phyloP scores from a whole-genome alignment of 257 asterid genomes.

The Striga asiatica region DNA sequence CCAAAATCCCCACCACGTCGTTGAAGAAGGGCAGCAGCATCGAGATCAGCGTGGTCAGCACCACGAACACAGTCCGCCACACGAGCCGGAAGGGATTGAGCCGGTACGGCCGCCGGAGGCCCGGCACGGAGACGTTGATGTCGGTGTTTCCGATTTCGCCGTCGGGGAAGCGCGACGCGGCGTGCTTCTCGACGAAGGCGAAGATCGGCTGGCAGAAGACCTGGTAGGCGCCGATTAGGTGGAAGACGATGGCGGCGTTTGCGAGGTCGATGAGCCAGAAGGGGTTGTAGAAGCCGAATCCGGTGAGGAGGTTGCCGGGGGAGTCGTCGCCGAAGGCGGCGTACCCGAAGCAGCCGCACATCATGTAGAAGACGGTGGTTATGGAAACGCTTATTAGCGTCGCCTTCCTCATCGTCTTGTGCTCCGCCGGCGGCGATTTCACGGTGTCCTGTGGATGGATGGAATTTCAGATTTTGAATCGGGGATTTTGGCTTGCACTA shows the following conservation, averaged over 20 bases:
- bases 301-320: constrained; percentile 80
- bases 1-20: constrained; percentile 43
- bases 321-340: constrained; percentile 86
- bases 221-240: not conserved
- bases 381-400: constrained; percentile 50
- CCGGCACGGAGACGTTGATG: constrained; percentile 13
- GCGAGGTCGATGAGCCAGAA: constrained; percentile 37
- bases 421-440: constrained; percentile 74
- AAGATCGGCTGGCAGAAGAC: constrained; percentile 49
- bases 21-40: constrained; percentile 47
- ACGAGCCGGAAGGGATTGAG: constrained; percentile 15
- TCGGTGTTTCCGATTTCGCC: constrained; percentile 21
- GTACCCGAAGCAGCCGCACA: constrained; percentile 77
- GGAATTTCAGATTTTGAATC: not conserved
- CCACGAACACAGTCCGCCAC: constrained; percentile 36
- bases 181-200: constrained; percentile 35
- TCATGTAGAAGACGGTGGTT: constrained; percentile 84
- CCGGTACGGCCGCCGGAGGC: no score
- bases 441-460: constrained; percentile 44
- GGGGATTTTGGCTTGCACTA: no score
- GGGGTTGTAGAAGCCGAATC: constrained; percentile 82
- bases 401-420: constrained; percentile 76
- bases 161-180: constrained; percentile 29
- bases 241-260: not conserved
- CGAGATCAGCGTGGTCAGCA: constrained; percentile 31